Evolutionary conservation across 208 protist genomes (phyloP).

Genomic region (Acanthamoeba comandoni): DNA sequence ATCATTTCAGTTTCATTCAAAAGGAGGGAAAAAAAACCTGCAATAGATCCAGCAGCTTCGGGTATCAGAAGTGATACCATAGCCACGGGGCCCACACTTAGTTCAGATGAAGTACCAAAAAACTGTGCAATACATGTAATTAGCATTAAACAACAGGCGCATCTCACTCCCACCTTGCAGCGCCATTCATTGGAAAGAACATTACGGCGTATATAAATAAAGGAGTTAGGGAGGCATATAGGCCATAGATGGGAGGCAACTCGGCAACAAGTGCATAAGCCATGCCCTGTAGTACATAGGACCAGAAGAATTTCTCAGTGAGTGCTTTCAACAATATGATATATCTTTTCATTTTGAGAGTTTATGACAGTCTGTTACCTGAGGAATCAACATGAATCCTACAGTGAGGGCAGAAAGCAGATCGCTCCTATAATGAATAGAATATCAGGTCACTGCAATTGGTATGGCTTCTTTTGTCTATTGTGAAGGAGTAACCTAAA

Average conservation of each 20-base stretch:
- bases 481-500: no score
- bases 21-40: no score
- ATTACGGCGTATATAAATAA: constrained; percentile 1
- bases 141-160: neutral
- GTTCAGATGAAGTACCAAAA: constrained; percentile 24
- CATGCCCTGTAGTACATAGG: neutral
- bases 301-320: neutral
- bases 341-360: neutral
- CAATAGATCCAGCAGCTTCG: neutral
- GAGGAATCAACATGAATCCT: constrained; percentile 48
- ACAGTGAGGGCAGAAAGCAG: constrained; percentile 26
- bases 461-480: no score
- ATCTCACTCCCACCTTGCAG: no score
- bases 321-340: neutral
- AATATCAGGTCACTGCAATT: no score
- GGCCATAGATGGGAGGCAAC: constrained; percentile 45
- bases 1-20: no score
- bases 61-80: constrained; percentile 57
- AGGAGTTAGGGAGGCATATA: constrained; percentile 2
- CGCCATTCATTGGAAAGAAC: neutral
- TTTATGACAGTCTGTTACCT: neutral
- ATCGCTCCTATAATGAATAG: neutral
- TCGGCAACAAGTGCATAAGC: constrained; percentile 20
- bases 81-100: neutral
- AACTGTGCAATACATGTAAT: neutral